A percentile compares a stretch with the other conserved stretches of the same genome.
Evolutionary conservation across 2,329 filamentous ascomycete genomes (phyloP).

Genomic region (Neocatenulostroma microsporum): DNA sequence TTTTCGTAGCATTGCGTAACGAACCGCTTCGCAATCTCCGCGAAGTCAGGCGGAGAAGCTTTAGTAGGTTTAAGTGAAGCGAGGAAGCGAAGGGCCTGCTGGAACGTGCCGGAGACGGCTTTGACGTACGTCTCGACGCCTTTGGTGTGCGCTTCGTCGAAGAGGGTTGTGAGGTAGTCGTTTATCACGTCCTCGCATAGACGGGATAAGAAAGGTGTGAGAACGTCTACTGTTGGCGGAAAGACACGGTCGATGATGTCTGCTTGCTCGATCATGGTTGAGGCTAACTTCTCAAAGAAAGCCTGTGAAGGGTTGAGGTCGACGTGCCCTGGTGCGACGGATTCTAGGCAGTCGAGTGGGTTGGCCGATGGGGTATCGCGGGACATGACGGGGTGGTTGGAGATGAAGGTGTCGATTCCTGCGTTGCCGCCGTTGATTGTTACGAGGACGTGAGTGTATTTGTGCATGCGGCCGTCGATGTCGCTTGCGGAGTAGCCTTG

Average conservation of each 20-base stretch:
- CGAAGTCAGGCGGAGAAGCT: conserved; percentile 52
- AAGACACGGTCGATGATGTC: conserved; percentile 77
- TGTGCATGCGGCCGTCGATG: conserved; percentile 77
- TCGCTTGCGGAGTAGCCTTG: conserved; percentile 85
- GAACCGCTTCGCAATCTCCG: conserved; percentile 58
- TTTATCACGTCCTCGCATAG: conserved; percentile 72
- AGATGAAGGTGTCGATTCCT: conserved; percentile 71
- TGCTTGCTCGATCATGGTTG: conserved; percentile 74
- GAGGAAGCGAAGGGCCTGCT: conserved; percentile 73
- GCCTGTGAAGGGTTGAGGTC: conserved; percentile 69
- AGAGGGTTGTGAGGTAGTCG: conserved; percentile 76
- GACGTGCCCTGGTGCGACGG: conserved; percentile 56
- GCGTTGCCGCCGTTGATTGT: conserved; percentile 71
- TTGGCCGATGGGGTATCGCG: conserved; percentile 64
- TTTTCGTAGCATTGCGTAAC: conserved; percentile 74
- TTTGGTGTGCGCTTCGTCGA: conserved; percentile 76
- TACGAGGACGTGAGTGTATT: conserved; percentile 80
- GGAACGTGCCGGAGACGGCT: conserved; percentile 79
- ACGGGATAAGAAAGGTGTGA: conserved; percentile 72
- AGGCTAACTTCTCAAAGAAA: conserved; percentile 70
- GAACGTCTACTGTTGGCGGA: conserved; percentile 59
- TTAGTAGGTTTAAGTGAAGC: conserved; percentile 61
- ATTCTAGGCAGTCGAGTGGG: conserved; percentile 73
- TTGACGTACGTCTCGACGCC: conserved; percentile 72
- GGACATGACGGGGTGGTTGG: conserved; percentile 77